These are phyloP conservation scores for Saturnispora bothae DNA, from an alignment of 805 yeast species.

Conservation along the genomic window DNA sequence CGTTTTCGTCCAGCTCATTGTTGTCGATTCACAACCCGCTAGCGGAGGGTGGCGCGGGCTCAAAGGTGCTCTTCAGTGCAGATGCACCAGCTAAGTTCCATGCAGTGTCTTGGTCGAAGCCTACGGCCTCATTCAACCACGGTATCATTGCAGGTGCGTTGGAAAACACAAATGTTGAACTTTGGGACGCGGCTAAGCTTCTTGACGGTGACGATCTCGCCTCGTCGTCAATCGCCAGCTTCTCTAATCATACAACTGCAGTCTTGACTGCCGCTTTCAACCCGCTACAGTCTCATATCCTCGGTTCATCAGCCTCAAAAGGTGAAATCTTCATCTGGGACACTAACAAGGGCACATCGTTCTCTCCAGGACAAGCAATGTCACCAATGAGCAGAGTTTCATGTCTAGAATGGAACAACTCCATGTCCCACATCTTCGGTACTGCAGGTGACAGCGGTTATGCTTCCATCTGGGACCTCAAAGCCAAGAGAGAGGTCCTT, in stretches of 20 bases:
- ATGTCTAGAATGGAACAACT: conserved; percentile 81
- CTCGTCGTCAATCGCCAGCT: conserved; percentile 39
- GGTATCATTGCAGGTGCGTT: conserved; percentile 78
- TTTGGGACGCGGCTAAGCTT: conserved; percentile 59
- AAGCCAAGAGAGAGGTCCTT: conserved; percentile 76
- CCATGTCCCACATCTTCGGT: conserved; percentile 78
- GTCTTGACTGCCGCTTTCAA: conserved; percentile 71
- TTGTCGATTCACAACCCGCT: conserved; percentile 73
- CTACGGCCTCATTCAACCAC: conserved; percentile 36
- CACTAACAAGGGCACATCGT: conserved; percentile 45
- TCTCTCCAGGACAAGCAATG: conserved; percentile 67
- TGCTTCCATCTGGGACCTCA: conserved; percentile 90
- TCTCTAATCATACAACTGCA: conserved; percentile 53
- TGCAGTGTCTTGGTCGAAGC: conserved; percentile 75
- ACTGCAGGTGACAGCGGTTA: conserved; percentile 77
- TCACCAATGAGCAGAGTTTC: conserved; percentile 74
- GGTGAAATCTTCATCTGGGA: conserved; percentile 93
- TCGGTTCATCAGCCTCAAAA: conserved; percentile 81
- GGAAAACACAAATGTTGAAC: conserved; percentile 69
- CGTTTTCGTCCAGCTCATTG: conserved; percentile 69
- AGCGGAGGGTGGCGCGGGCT: no score
- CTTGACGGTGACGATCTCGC: conserved; percentile 31
- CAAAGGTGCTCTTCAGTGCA: conserved; percentile 36
- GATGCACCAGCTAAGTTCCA: conserved; percentile 54
- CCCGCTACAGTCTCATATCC: conserved; percentile 54